Evolutionary conservation across 345 rosid genomes (phyloP), one percentile per base, ranked within the genome.

Genomic region (Ricinus communis): DNA sequence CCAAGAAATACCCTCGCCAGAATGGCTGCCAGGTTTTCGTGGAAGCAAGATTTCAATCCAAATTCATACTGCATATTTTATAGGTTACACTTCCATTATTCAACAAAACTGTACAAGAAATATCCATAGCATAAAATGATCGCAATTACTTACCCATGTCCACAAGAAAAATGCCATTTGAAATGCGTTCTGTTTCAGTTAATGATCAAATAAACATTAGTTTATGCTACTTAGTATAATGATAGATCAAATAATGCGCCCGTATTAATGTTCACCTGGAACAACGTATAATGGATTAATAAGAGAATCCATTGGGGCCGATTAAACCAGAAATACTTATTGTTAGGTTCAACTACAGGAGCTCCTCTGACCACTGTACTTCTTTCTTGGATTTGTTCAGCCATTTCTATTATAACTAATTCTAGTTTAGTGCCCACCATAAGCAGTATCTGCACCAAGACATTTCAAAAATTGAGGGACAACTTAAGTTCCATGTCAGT

Each of bases 291-390:
- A 54, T 85, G 88, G 14, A 87, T 78, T 14, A 85, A 54, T 54
- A 74, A 61, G 65, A 87, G 83, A 69, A 83, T 71, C 87, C 84
- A 87, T 0, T 70, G 65, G 28, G 91, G 88, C 54, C 86, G 82
- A 73, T 77, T 85, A 33, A 87, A 87, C 91, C 91, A 87, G 82
- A 87, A 87, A 24, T 46, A 83, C 65, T 82, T 83, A 78, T 87
- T 82, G 72, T 66, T 82, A 11, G 88, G 91, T 73, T 87, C 83
- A 56, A 87, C 87, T 8, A 83, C 65, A 0, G 87, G 88, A 68
- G 82, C 86, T 50, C 88, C 91, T 73, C 76, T 72, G 6, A 85
- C 85, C 9, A 83, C 83, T 2, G 74, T 67, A 19, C 68, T 73
- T 41, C 80, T 68, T 7, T 83, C 83, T 45, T 82, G 82, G 59